Evolutionary conservation across 78 protist genomes (phyloP), one percentile per base, ranked within the genome.

Genomic region (Dictyostelium discoideum): DNA sequence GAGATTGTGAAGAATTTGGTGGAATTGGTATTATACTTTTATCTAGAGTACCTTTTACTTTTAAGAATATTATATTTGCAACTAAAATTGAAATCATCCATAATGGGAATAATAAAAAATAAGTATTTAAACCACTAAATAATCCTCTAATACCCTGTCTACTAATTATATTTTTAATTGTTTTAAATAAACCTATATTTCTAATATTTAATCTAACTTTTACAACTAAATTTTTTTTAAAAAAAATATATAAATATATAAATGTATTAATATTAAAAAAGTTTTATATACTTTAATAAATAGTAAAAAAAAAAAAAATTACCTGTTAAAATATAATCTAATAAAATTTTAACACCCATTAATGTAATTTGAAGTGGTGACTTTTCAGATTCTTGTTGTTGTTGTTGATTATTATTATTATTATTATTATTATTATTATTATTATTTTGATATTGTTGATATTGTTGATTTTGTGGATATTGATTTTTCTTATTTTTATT

Each of bases 161-260:
- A 63, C 69, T 54, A 3, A 79, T 44, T 26, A 89, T 89, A 44
- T 84, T 81, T 42, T 7, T 54, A 10, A 89, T n/a, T 40, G 94
- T 89, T 37, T 89, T 89, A 26, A 89, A 67, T 40, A 89, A 89
- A 80, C 94, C 94, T 18, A 81, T 81, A 81, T 89, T 89, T 81
- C 94, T 89, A 89, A 89, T 89, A 81, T 89, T 89, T 46, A 89
- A 67, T 69, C 94, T 89, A 67, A 89, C 94, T 48, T 89, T 89
- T 37, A 89, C 24, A 80, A 89, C 94, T 89, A 40, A 22, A 44
- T 37, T 46, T 40, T 44, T 39, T 11, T 14, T 7, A 39, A 22
- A 80, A 42, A 48, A 73, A 11, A 80, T 50, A 48, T 42, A 50
- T 50, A 54, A 82, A 50, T 29, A 40, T 14, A n/a, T 14, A 60